Base-by-base conservation (phyloP, 495 filamentous ascomycete species). In the Schizothecium vesticola region DNA sequence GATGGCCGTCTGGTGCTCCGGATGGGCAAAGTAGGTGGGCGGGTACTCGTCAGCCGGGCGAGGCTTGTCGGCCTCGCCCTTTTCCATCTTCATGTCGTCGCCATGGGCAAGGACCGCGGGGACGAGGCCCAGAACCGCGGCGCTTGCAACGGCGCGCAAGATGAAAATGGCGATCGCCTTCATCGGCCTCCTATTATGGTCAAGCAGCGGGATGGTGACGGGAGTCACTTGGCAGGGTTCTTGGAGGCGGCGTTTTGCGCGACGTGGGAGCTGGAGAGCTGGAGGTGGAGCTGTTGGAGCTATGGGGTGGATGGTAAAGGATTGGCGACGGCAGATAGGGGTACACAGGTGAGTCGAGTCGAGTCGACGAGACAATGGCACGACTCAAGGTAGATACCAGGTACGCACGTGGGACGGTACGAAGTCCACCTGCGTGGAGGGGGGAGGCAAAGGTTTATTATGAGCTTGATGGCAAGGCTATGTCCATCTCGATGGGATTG, bases 1-100 rank as follows among this genome's bases (percentile, higher is more conserved):
- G 73, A 99, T 90, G 63, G 88, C 80, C 8, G 84, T 82, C 33
- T 83, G 83, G 72, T 92, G 85, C 43, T 91, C 88, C 5, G 83
- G 78, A 69, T 91, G 86, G 6, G 86, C 83, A 74, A 95, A 97
- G 80, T 97, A 99, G 70, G 88, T 96, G 67, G 80, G 78, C 21
- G 77, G 77, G 25, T 82, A 81, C 26, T 80, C 76, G 36, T 77
- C 74, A 36, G 83, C 80, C 2, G 80, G 77, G 55, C 77, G 71
- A 16, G 81, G 78, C 51, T 78, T 74, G 56, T 81, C 77, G 51
- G 70, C 73, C 56, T 73, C 72, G 29, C 68, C 80, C 76, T 82
- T 79, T 13, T 81, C 78, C 74, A 84, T 80, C 69, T 85, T 80
- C 80, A 84, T 85, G 56, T 72, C 68, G 57, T 76, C 74, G 64